Percentiles rank a stretch among this genome's conserved stretches.
These are phyloP conservation scores for Sordaria brevicollis DNA, from an alignment of 495 filamentous ascomycete species.

Conservation along the genomic window DNA sequence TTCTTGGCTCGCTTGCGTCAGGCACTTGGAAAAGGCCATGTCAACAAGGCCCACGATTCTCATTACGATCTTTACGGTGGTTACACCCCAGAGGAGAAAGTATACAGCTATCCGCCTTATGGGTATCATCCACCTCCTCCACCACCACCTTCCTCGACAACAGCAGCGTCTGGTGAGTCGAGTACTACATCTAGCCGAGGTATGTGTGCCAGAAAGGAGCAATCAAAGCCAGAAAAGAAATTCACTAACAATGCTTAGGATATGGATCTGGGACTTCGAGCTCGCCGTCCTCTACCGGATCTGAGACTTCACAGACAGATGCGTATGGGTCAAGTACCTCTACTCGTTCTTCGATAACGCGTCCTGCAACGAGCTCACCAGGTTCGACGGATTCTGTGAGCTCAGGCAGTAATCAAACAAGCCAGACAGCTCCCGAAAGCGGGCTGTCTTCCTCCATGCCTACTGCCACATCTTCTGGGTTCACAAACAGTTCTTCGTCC, in stretches of 20 bases:
- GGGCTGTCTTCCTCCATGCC: background rate
- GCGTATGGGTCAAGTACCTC: constrained; percentile 1
- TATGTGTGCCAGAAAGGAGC: constrained; percentile 3
- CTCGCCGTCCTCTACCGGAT: constrained; percentile 3
- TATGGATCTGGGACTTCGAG: constrained; percentile 5
- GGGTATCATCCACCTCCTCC: constrained; percentile 31
- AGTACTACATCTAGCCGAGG: constrained; percentile 2
- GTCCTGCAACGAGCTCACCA: background rate
- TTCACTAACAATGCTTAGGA: constrained; percentile 4
- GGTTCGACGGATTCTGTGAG: background rate
- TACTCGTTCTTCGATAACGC: background rate
- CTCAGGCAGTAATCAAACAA: background rate
- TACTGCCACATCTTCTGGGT: background rate
- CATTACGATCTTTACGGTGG: constrained; percentile 18
- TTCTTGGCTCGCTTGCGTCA: constrained; percentile 17
- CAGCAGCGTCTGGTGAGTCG: background rate
- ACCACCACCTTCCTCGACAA: constrained; percentile 17
- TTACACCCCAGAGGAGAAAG: constrained; percentile 15
- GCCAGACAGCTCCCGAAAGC: background rate
- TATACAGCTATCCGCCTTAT: constrained; percentile 31
- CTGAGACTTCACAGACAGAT: constrained; percentile 6
- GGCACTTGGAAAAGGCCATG: constrained; percentile 4
- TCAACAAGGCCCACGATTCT: constrained; percentile 5
- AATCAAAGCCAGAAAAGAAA: background rate
- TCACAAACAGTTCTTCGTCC: background rate